These are phyloP conservation scores for Lasiodiplodia citricola DNA, from an alignment of 2,329 filamentous ascomycete genomes.

Conservation along the genomic window DNA sequence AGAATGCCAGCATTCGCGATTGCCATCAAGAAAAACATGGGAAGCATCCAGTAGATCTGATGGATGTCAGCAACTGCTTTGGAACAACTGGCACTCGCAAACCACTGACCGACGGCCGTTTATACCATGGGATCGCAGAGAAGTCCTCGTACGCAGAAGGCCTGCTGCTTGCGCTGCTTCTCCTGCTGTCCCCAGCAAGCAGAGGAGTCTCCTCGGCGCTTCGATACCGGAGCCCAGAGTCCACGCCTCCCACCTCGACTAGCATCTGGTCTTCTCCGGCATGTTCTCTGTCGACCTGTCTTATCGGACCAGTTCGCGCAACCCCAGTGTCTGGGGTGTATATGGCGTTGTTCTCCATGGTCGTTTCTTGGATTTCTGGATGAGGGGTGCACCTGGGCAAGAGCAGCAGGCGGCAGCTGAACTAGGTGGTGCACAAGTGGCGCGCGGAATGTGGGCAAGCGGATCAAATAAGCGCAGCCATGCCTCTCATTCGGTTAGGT, in stretches of 20 bases:
- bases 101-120: conserved; percentile 61
- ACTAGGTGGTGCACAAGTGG: background rate
- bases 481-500: background rate
- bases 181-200: conserved; percentile 4
- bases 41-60: conserved; percentile 80
- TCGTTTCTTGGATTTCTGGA: background rate
- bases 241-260: conserved; percentile 58
- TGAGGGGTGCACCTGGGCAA: background rate
- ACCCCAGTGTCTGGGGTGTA: conserved; percentile 39
- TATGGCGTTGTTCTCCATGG: conserved; percentile 35
- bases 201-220: conserved; percentile 16
- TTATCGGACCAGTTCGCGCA: conserved; percentile 28
- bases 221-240: conserved; percentile 20
- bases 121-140: conserved; percentile 65
- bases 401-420: background rate
- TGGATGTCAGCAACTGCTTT: background rate
- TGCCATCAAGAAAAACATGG: conserved; percentile 80
- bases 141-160: conserved; percentile 56
- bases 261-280: conserved; percentile 43
- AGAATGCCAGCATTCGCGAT: conserved; percentile 84
- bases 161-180: conserved; percentile 13
- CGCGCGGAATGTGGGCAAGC: conserved; percentile 6
- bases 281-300: conserved; percentile 27
- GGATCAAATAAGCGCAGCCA: conserved; percentile 16
- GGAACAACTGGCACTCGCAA: background rate